Percentiles rank a stretch among this genome's conserved stretches.
Conservation (phyloP, 2,329 filamentous ascomycete genomes). For the Aspergillus pseudoglaucus region DNA sequence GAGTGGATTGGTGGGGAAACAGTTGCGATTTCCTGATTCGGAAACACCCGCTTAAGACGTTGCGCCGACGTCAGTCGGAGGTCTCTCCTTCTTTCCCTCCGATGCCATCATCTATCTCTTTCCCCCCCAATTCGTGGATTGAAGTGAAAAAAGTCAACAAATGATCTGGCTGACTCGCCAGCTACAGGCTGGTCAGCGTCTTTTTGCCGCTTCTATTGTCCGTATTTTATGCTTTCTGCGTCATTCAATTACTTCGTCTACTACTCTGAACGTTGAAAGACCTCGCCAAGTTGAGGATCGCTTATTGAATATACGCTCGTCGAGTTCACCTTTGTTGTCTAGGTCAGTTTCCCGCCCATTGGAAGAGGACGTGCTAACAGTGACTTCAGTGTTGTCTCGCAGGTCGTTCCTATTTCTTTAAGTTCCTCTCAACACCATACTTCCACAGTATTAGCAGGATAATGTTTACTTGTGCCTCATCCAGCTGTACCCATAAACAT, state of each 20-base stretch:
- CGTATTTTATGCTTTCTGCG: background rate
- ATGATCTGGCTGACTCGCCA: background rate
- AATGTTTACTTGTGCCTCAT: constrained; percentile 12
- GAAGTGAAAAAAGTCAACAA: background rate
- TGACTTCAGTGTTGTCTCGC: no score
- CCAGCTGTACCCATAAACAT: constrained; percentile 14
- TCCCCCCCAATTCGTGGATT: background rate
- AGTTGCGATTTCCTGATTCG: background rate
- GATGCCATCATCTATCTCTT: background rate
- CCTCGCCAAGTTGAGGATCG: no score
- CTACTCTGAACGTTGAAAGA: background rate
- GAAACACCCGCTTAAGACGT: background rate
- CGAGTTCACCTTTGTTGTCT: no score
- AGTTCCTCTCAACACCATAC: background rate
- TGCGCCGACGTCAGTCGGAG: background rate
- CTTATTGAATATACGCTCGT: no score
- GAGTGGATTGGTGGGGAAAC: no score
- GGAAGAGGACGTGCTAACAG: no score
- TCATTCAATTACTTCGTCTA: background rate
- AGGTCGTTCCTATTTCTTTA: no score
- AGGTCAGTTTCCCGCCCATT: no score
- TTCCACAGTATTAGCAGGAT: background rate
- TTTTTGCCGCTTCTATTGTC: background rate
- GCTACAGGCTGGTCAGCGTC: background rate
- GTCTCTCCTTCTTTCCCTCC: background rate